phyloP scores from a whole-genome alignment of 176 grass and related monocot species.

The Carex littledalei region DNA sequence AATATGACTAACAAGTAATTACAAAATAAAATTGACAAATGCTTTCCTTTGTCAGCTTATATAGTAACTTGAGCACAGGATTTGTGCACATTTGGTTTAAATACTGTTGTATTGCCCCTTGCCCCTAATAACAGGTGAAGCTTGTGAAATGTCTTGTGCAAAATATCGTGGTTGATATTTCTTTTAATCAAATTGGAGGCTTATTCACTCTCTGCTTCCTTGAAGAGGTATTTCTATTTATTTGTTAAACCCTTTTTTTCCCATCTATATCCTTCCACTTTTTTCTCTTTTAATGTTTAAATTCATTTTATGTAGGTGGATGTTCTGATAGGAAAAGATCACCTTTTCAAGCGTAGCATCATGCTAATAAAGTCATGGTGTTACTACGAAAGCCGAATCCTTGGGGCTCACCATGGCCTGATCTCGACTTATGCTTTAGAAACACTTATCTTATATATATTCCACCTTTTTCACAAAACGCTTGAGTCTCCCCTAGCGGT shows the following conservation, averaged over 20 bases:
- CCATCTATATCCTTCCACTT: neutral
- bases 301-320: slow-evolving; percentile 55
- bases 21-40: neutral
- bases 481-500: slow-evolving; percentile 74
- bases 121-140: slow-evolving; percentile 57
- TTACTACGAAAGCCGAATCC: slow-evolving; percentile 95
- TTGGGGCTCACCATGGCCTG: slow-evolving; percentile 89
- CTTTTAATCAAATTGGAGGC: slow-evolving; percentile 90
- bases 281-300: neutral
- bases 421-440: slow-evolving; percentile 97
- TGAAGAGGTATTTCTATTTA: slow-evolving; percentile 48
- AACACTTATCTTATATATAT: slow-evolving; percentile 66
- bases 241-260: neutral
- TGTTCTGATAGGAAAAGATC: slow-evolving; percentile 51
- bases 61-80: neutral
- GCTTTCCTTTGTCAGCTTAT: neutral
- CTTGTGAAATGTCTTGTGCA: slow-evolving; percentile 88
- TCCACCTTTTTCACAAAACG: slow-evolving; percentile 65
- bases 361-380: slow-evolving; percentile 95
- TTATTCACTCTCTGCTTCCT: slow-evolving; percentile 91
- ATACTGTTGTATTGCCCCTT: neutral
- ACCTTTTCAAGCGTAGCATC: slow-evolving; percentile 86
- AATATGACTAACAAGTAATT: neutral
- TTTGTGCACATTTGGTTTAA: neutral
- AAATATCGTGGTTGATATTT: slow-evolving; percentile 85